phyloP scores from a whole-genome alignment of 2,329 filamentous ascomycete genomes.

The Claviceps sorghi region DNA sequence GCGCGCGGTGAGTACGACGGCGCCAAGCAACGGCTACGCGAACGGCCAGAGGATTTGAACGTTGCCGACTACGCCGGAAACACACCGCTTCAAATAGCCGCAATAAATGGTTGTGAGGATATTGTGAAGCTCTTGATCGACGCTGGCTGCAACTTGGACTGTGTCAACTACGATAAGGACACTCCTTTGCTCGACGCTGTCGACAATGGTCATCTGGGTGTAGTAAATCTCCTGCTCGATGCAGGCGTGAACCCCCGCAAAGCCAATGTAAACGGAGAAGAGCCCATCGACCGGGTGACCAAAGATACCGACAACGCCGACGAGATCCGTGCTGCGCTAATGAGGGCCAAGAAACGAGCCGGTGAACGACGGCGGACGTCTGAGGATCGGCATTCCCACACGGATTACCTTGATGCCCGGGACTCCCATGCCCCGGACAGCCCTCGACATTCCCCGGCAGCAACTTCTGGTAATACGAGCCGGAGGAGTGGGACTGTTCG shows the following conservation, averaged over 20 bases:
- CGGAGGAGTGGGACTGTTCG: slow-evolving; percentile 41
- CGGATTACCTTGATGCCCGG: slow-evolving; percentile 31
- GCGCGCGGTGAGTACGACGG: slow-evolving; percentile 69
- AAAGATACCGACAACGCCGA: slow-evolving; percentile 62
- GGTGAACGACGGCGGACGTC: slow-evolving; percentile 40
- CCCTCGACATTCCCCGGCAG: slow-evolving; percentile 41
- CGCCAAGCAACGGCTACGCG: slow-evolving; percentile 58
- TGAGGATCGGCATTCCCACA: slow-evolving; percentile 38
- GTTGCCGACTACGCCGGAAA: slow-evolving; percentile 91
- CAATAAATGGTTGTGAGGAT: slow-evolving; percentile 70
- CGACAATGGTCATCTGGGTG: slow-evolving; percentile 82
- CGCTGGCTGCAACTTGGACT: slow-evolving; percentile 73
- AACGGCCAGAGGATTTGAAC: slow-evolving; percentile 78
- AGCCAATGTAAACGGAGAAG: slow-evolving; percentile 81
- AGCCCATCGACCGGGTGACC: slow-evolving; percentile 72
- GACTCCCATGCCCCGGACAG: slow-evolving; percentile 44
- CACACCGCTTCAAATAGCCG: slow-evolving; percentile 84
- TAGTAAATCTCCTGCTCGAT: slow-evolving; percentile 69
- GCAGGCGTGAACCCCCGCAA: slow-evolving; percentile 85
- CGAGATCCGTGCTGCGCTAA: slow-evolving; percentile 58
- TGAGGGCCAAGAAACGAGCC: slow-evolving; percentile 42
- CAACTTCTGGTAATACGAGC: slow-evolving; percentile 22
- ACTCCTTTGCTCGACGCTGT: slow-evolving; percentile 92
- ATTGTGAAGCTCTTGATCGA: slow-evolving; percentile 80
- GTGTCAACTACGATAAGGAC: slow-evolving; percentile 66